Evolutionary conservation across 2,329 filamentous ascomycete genomes (phyloP).

Genomic region (Botrytis paeoniae): DNA sequence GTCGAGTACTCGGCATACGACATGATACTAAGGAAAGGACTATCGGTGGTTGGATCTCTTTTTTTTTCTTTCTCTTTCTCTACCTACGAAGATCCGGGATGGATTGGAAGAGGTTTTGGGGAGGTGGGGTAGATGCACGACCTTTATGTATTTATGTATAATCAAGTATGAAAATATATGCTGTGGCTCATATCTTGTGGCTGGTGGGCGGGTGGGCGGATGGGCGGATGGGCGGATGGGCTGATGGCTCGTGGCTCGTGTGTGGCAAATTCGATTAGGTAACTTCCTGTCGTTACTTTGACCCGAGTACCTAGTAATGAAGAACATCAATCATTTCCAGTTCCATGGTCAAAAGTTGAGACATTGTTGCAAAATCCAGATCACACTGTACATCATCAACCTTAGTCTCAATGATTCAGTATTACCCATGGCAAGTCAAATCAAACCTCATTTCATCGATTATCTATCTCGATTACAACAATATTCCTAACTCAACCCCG

Average conservation of each 20-base stretch:
- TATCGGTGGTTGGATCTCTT: background rate
- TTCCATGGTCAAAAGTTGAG: background rate
- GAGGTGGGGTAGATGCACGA: background rate
- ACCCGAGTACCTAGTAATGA: too few relatives aligned
- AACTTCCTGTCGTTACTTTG: background rate
- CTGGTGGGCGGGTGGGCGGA: too few relatives aligned
- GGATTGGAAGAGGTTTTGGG: too few relatives aligned
- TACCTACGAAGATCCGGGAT: too few relatives aligned
- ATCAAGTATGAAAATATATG: too few relatives aligned
- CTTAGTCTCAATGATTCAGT: background rate
- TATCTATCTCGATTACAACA: background rate
- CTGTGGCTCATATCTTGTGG: too few relatives aligned
- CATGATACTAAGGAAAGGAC: background rate
- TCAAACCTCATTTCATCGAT: background rate
- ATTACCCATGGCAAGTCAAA: background rate
- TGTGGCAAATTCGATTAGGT: background rate
- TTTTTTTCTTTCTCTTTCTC: background rate
- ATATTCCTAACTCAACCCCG: background rate
- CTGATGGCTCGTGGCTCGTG: background rate
- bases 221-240: too few relatives aligned
- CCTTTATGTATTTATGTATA: too few relatives aligned
- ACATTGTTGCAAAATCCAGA: background rate
- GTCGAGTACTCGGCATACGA: background rate
- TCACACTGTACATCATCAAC: background rate
- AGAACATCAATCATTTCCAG: background rate